These are phyloP conservation scores for Fusarium sp. DNA, from an alignment of 2,329 filamentous ascomycete genomes.

Conservation along the genomic window DNA sequence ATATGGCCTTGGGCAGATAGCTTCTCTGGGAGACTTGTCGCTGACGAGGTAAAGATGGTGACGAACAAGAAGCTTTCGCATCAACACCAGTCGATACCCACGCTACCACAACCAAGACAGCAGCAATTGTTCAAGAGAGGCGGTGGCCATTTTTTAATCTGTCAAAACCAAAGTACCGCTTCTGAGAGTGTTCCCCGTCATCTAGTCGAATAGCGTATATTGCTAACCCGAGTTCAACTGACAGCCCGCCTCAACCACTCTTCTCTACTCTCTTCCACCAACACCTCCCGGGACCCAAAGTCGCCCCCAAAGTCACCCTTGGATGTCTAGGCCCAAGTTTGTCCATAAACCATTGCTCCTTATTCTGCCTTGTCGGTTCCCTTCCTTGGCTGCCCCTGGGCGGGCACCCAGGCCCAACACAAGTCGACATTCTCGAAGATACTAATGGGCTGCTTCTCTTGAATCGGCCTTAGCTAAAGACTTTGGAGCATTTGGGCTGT, in stretches of 20 bases:
- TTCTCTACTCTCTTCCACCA: background rate
- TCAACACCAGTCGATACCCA: background rate
- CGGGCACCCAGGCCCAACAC: background rate
- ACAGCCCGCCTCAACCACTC: background rate
- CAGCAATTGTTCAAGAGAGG: background rate
- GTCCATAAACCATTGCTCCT: background rate
- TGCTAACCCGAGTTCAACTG: background rate
- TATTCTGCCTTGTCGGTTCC: background rate
- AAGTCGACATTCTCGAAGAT: no score
- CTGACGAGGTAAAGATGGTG: background rate
- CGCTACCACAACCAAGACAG: background rate
- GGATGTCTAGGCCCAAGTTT: background rate
- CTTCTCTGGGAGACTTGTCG: background rate
- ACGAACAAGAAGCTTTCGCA: background rate
- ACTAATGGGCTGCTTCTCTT: no score
- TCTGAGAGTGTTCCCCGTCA: background rate
- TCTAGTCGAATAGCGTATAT: background rate
- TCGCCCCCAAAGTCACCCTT: background rate
- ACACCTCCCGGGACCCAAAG: background rate
- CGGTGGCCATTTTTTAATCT: background rate
- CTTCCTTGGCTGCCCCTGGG: background rate
- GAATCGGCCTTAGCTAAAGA: no score
- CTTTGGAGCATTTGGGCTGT: no score
- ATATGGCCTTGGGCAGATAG: no score
- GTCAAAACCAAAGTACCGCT: background rate